Evolutionary conservation across 2,329 filamentous ascomycete genomes (phyloP).

Genomic region (Mycosphaerella arachidis): DNA sequence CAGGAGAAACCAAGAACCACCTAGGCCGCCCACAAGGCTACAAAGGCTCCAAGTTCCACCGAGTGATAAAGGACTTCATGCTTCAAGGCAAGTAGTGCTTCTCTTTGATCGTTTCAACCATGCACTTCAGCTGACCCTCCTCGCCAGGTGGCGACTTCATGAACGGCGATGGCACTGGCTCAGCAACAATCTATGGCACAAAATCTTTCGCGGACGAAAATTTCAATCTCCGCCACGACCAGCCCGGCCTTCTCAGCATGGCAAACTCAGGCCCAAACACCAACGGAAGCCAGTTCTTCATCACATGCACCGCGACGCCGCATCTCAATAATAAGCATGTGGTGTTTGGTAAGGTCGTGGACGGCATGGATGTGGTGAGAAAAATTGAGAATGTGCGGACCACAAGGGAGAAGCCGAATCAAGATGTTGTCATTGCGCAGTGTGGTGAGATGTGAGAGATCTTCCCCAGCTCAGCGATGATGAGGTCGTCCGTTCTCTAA

Average conservation of each 20-base stretch:
- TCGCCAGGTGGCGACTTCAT: background rate
- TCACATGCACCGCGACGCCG: conserved; percentile 81
- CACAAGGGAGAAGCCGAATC: conserved; percentile 74
- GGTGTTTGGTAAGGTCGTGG: conserved; percentile 85
- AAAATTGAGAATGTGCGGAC: conserved; percentile 93
- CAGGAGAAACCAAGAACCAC: conserved; percentile 78
- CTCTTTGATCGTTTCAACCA: background rate
- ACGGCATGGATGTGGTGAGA: conserved; percentile 82
- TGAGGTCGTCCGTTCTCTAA: no score
- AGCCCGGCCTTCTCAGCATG: conserved; percentile 82
- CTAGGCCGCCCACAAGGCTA: conserved; percentile 81
- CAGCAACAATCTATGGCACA: conserved; percentile 77
- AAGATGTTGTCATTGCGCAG: conserved; percentile 78
- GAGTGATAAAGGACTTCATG: conserved; percentile 96
- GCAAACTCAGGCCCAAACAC: conserved; percentile 89
- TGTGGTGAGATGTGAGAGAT: conserved; percentile 83
- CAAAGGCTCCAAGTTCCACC: conserved; percentile 90
- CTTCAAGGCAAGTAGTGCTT: conserved; percentile 62
- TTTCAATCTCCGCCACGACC: conserved; percentile 73
- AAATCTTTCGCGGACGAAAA: conserved; percentile 87
- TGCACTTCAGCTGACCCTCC: background rate
- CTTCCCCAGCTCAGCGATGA: background rate
- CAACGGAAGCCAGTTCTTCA: conserved; percentile 97
- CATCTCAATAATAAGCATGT: conserved; percentile 92
- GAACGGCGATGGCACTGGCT: conserved; percentile 87